Base-by-base conservation (phyloP, 2,329 filamentous ascomycete species). In the Ramichloridium luteum region DNA sequence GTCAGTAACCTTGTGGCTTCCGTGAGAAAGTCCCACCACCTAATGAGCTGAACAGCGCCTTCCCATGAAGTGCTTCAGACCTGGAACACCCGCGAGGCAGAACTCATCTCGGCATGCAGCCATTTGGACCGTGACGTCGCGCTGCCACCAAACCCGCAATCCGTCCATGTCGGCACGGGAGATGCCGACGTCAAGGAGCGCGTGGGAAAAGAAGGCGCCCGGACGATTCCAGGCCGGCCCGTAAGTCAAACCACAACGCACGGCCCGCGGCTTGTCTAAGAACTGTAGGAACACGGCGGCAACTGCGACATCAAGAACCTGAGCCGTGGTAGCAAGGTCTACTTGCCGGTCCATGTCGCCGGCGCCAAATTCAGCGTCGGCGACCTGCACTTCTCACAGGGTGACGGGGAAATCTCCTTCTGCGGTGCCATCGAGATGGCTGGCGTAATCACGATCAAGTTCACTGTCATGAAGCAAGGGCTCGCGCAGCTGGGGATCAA, bases 241-340 rank as follows among this genome's bases (percentile, higher is more conserved):
- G n/a, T n/a, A n/a, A n/a, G n/a, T n/a, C n/a, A n/a, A n/a, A n/a
- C n/a, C n/a, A n/a, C n/a, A n/a, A n/a, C n/a, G n/a, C n/a, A n/a
- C n/a, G n/a, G n/a, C n/a, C n/a, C n/a, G n/a, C n/a, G n/a, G n/a
- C n/a, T n/a, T n/a, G n/a, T n/a, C n/a, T n/a, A n/a, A n/a, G n/a
- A n/a, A n/a, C n/a, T n/a, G n/a, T n/a, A n/a, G n/a, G 84, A 92
- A 48, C 80, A 92, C 46, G 86, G 86, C 10, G 86, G 85, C 0
- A 93, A 93, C 49, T 90, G 83, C 51, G 84, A 93, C 45, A 90
- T 92, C 56, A 92, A 92, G 62, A 90, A 90, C 47, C 64, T 92
- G 16, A 79, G 72, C 2, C 65, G 82, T 5, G 83, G 82, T 2
- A 77, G 70, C 36, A 88, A 86, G 51, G 80, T 92, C 0, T 93